Evolutionary conservation across 179 eudicot genomes (phyloP).

Genomic region (Monotropa hypopitys): DNA sequence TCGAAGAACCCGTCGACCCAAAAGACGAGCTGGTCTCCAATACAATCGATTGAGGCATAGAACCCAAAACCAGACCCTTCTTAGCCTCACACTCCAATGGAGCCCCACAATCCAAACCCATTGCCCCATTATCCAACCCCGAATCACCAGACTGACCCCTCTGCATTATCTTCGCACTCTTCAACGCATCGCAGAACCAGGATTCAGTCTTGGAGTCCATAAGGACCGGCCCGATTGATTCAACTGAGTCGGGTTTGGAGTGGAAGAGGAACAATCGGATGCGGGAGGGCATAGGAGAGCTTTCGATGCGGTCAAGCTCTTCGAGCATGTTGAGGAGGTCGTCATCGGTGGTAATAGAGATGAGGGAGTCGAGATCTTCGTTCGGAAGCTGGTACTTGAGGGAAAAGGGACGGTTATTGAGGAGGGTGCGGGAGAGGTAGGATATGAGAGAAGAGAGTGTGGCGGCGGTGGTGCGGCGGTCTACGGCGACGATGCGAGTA

Average conservation of each 20-base stretch:
- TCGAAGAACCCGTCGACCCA: slow-evolving; percentile 57
- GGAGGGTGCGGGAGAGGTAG: slow-evolving; percentile 44
- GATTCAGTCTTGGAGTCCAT: slow-evolving; percentile 43
- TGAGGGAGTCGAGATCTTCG: slow-evolving; percentile 67
- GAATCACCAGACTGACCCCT: slow-evolving; percentile 26
- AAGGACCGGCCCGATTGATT: slow-evolving; percentile 19
- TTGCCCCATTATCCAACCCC: slow-evolving; percentile 18
- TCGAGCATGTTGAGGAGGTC: slow-evolving; percentile 61
- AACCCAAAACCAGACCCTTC: slow-evolving; percentile 15
- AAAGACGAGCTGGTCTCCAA: slow-evolving; percentile 63
- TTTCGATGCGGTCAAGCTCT: slow-evolving; percentile 43
- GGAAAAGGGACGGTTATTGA: slow-evolving; percentile 30
- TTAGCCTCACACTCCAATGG: slow-evolving; percentile 9
- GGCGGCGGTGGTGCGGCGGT: slow-evolving; percentile 28
- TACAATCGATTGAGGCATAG: slow-evolving; percentile 36
- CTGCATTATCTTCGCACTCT: slow-evolving; percentile 28
- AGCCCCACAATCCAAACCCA: slow-evolving; percentile 13
- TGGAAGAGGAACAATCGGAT: slow-evolving; percentile 61
- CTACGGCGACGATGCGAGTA: slow-evolving; percentile 56
- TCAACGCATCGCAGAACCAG: slow-evolving; percentile 59
- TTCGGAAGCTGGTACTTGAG: slow-evolving; percentile 68
- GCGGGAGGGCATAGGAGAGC: slow-evolving; percentile 26
- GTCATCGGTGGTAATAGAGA: slow-evolving; percentile 61
- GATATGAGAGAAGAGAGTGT: slow-evolving; percentile 31
- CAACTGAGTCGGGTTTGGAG: slow-evolving; percentile 15